phyloP scores from a whole-genome alignment of 768 basidiomycete species.

The Leccinum truebloodii region DNA sequence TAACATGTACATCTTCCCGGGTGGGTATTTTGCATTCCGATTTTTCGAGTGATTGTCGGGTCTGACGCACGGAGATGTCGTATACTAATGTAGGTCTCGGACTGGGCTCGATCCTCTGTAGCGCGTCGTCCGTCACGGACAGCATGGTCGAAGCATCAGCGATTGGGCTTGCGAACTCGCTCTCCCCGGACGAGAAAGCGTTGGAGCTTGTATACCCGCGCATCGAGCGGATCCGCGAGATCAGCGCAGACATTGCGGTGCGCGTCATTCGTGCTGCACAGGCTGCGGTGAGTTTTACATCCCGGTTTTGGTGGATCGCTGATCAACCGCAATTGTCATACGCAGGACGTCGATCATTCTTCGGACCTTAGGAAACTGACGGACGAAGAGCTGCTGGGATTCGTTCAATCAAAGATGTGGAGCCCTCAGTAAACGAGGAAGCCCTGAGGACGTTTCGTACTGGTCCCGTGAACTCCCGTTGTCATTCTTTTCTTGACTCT shows the following conservation, averaged over 20 bases:
- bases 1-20: constrained; percentile 89
- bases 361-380: constrained; percentile 53
- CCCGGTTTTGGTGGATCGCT: neutral
- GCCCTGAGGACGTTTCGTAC: neutral
- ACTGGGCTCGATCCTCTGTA: constrained; percentile 73
- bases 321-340: neutral
- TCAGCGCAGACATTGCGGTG: constrained; percentile 72
- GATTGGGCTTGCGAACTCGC: constrained; percentile 72
- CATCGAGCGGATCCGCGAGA: constrained; percentile 82
- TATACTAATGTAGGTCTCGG: constrained; percentile 42
- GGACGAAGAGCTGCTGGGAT: constrained; percentile 54
- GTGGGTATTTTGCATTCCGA: no score
- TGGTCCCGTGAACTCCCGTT: neutral
- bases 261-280: constrained; percentile 82
- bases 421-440: constrained; percentile 41
- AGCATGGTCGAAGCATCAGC: constrained; percentile 89
- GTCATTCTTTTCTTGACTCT: neutral
- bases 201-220: constrained; percentile 79
- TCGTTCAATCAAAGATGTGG: constrained; percentile 74
- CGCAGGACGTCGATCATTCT: constrained; percentile 55
- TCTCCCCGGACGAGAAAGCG: constrained; percentile 68
- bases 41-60: neutral
- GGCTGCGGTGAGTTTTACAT: constrained; percentile 53
- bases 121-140: constrained; percentile 72
- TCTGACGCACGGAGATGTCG: constrained; percentile 1